Evolutionary conservation across 257 asterid species (phyloP), one percentile per base, ranked within the genome.

Genomic region (Nemophila menziesii): DNA sequence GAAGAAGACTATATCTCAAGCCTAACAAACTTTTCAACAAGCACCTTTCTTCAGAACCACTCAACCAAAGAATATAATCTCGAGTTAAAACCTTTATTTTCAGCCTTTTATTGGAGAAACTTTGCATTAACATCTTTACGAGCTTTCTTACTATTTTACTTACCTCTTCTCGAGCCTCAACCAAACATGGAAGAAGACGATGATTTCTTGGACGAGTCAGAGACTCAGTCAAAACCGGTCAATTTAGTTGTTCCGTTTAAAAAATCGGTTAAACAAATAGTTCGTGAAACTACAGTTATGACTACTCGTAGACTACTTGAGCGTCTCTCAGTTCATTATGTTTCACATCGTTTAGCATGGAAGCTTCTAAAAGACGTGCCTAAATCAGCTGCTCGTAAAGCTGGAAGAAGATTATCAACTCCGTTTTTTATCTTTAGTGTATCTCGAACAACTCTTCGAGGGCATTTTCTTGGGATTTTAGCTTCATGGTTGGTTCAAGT

Each of bases 291-390:
- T 27, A 80, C 77, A 22, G 93, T 90, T 39, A 62, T 67, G 29
- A 90, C 96, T 12, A 90, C 93, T 4, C 70, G 93, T 45, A 80
- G 96, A 1, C 48, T 82, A 45, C 78, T 90, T 49, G 94, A 90
- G 64, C 74, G 99, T 62, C 65, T 90, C 39, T 78, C 94, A 6
- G 85, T 85, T 43, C 92, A 79, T 48, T 67, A 79, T 55, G 75
- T 70, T 59, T 90, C 99, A 41, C 94, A 60, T 42, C 83, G 93
- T 38, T 51, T 81, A 79, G 99, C 99, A 36, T 85, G 94, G 86
- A 90, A 90, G 57, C 94, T 90, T 51, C 84, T 90, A 66, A 90
- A 90, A 72, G 99, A 90, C 69, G 74, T 66, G 49, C 93, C 96
- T 13, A 70, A 54, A 55, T 90, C 99, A n/a, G 94, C 99, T 49